Evolutionary conservation across 1,284 basidiomycete genomes (phyloP).

Genomic region (Apiotrichum montevideense): DNA sequence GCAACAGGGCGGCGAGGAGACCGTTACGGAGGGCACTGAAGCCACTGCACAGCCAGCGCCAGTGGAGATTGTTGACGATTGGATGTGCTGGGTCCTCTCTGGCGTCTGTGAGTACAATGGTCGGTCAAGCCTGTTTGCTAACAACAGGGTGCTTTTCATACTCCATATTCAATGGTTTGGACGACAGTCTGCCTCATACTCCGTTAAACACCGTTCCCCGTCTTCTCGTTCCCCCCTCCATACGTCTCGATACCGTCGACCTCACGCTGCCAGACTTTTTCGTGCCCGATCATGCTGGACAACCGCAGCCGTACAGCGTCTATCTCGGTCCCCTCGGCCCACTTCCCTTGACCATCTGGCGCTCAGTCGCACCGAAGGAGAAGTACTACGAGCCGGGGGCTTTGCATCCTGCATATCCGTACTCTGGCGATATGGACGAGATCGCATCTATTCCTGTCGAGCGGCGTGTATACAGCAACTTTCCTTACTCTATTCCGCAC

Average conservation of each 20-base stretch:
- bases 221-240: slow-evolving; percentile 69
- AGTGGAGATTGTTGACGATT: slow-evolving; percentile 66
- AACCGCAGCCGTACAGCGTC: slow-evolving; percentile 57
- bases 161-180: slow-evolving; percentile 25
- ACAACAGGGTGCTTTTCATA: slow-evolving; percentile 31
- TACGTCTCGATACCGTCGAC: slow-evolving; percentile 66
- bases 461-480: slow-evolving; percentile 24
- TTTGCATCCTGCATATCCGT: slow-evolving; percentile 16
- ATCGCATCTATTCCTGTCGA: slow-evolving; percentile 8
- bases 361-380: slow-evolving; percentile 30
- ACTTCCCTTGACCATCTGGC: slow-evolving; percentile 49
- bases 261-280: slow-evolving; percentile 73
- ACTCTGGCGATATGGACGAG: slow-evolving; percentile 4
- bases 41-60: not conserved
- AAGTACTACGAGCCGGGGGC: slow-evolving; percentile 18
- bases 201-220: slow-evolving; percentile 77
- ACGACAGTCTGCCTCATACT: slow-evolving; percentile 6
- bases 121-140: not conserved
- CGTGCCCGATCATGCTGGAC: slow-evolving; percentile 23
- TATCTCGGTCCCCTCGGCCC: slow-evolving; percentile 87
- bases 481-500: slow-evolving; percentile 30
- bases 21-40: slow-evolving; percentile 8
- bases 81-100: slow-evolving; percentile 91
- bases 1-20: slow-evolving; percentile 9
- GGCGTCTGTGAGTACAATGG: slow-evolving; percentile 69